Evolutionary conservation across 345 rosid species (phyloP), one percentile per base, ranked within the genome.

Genomic region (Eucalyptus rudis): DNA sequence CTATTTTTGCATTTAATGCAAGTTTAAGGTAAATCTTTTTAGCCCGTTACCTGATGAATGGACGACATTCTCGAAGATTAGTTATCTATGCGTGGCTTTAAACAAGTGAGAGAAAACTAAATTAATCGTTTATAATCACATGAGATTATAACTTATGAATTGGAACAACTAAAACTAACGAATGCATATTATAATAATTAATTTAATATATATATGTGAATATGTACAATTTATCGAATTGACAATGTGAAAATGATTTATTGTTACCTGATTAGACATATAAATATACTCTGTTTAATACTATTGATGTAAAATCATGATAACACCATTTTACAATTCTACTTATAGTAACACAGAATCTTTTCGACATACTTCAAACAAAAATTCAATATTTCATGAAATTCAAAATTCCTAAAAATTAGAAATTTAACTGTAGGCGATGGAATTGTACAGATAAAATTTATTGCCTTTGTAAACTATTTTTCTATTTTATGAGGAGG

Each of bases 331-430:
- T 64, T 64, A 64, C 2, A 7, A 64, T 64, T 13, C 0, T 6
- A 29, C n/a, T 13, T 29, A 62, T 29, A 1, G 4, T 2, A 3
- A 29, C 1, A 0, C 3, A 0, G 9, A 64, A 64, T 14, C 4
- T 13, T 29, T 7, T 64, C 0, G 19, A n/a, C 33, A 14, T 1
- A 29, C 9, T n/a, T 29, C 8, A 59, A 64, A 29, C 36, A 27
- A 25, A 64, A 64, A 64, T 29, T 7, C 14, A 7, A 1, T n/a
- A 4, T 29, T 64, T 64, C 19, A 7, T 29, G 10, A n/a, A 64
- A 64, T 0, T n/a, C 0, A 27, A 62, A 62, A 62, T 62, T 62
- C 8, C 17, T 29, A 29, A 59, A 25, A 13, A 64, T 64, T n/a
- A 7, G 17, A 64, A 13, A 1, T 64, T 13, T n/a, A 14, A 6